Base-by-base conservation (phyloP, 1,139 yeast species). In the Suhomyces terraborum region DNA sequence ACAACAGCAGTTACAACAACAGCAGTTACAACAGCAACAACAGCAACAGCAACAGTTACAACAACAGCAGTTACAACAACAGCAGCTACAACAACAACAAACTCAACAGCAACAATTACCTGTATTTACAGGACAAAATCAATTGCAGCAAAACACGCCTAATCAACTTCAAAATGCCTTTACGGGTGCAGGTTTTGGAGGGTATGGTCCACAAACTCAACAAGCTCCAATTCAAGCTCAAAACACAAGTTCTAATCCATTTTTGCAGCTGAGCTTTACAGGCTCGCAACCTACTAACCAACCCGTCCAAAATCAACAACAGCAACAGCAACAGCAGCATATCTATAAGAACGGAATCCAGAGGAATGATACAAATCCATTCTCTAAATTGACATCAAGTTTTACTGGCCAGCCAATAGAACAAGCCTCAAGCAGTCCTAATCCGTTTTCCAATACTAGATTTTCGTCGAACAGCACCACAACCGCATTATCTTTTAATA, bases 141-240 rank as follows among this genome's bases (percentile, higher is more conserved):
- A 32, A 23, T 27, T 32, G n/a, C 36, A 35, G 45, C 33, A 31
- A 46, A n/a, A n/a, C n/a, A 37, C 28, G 16, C 47, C 42, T 10
- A 38, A 32, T 27, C 58, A 30, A 43, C 56, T 32, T 61, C 77
- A 47, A 32, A 45, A 27, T 25, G 54, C 68, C 2, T 67, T 62
- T 48, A 79, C 85, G 12, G 84, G 84, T 8, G 70, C 71, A 31
- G 84, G 84, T 0, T 78, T 77, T 59, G 82, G 83, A 13, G 81
- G 81, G 4, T 75, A 74, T 53, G 67, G 68, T 6, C 61, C 66
- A 24, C 67, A 61, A 38, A 32, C 52, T 40, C 53, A 45, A n/a
- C 38, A 36, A 16, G 31, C 31, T 3, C 41, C 36, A 5, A 51
- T 55, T 38, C 58, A 53, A 22, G 14, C 40, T 1, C 46, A 42